Evolutionary conservation across 1,284 basidiomycete species (phyloP).

Genomic region (Naganishia sp.): DNA sequence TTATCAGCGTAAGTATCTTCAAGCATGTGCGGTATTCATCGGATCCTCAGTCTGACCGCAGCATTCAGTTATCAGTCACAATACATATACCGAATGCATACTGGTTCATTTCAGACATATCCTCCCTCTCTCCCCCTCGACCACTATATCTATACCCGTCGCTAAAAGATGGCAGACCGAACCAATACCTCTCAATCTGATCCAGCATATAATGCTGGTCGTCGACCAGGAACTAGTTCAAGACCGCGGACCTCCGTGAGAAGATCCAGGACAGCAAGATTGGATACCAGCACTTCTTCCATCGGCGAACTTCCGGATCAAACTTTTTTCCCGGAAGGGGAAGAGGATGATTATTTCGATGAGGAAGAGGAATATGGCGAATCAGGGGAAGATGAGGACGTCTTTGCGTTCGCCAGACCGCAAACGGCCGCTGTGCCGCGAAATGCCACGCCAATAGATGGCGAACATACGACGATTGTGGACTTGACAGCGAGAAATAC

Average conservation of each 20-base stretch:
- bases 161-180: conserved; percentile 15
- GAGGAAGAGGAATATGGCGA: conserved; percentile 38
- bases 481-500: conserved; percentile 28
- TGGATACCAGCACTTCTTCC: conserved; percentile 45
- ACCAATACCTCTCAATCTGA: conserved; percentile 16
- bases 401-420: conserved; percentile 51
- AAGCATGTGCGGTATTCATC: too few species aligned
- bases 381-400: conserved; percentile 40
- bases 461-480: neutral
- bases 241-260: conserved; percentile 12
- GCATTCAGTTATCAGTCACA: too few species aligned
- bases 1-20: too few species aligned
- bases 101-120: neutral
- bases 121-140: neutral
- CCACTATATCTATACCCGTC: neutral
- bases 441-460: conserved; percentile 19
- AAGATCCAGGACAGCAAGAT: conserved; percentile 34
- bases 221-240: conserved; percentile 4
- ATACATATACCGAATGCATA: neutral
- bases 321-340: conserved; percentile 44
- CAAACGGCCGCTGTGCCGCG: conserved; percentile 42
- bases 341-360: conserved; percentile 40
- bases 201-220: neutral
- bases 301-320: conserved; percentile 48
- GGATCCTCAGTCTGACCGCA: too few species aligned